These are phyloP conservation scores for Claviceps sp. DNA, from an alignment of 2,329 filamentous ascomycete genomes.

Conservation along the genomic window DNA sequence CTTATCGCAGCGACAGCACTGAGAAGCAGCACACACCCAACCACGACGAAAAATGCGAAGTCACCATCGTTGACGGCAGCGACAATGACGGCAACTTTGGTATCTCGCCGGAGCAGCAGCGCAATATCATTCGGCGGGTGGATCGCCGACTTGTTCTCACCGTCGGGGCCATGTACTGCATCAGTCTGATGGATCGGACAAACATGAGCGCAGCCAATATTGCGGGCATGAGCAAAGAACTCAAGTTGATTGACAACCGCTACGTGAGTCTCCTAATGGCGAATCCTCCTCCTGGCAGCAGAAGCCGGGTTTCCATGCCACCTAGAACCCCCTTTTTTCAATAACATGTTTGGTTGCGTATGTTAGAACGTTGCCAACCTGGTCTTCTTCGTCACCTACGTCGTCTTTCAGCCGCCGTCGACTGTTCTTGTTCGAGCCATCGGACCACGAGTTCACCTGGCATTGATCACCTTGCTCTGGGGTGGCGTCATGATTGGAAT, in stretches of 20 bases:
- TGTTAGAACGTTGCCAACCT: slow-evolving; percentile 49
- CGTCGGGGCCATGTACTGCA: slow-evolving; percentile 56
- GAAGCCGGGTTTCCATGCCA: too few species aligned
- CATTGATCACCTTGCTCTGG: slow-evolving; percentile 43
- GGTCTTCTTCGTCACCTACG: slow-evolving; percentile 63
- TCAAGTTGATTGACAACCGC: slow-evolving; percentile 30
- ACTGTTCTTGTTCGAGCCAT: slow-evolving; percentile 55
- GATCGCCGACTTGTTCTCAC: slow-evolving; percentile 52
- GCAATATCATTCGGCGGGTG: slow-evolving; percentile 52
- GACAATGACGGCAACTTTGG: slow-evolving; percentile 28
- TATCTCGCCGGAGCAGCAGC: slow-evolving; percentile 49
- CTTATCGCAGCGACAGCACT: slow-evolving; percentile 8
- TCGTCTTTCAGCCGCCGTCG: slow-evolving; percentile 57
- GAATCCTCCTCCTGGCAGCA: background rate
- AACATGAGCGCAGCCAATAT: slow-evolving; percentile 63
- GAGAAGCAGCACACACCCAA: slow-evolving; percentile 14
- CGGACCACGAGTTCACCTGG: slow-evolving; percentile 45
- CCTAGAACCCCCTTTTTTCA: background rate
- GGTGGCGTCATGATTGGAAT: slow-evolving; percentile 50
- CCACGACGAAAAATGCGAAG: slow-evolving; percentile 11
- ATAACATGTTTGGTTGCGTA: background rate
- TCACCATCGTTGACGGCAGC: slow-evolving; percentile 28
- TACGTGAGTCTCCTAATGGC: slow-evolving; percentile 22
- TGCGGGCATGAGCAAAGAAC: slow-evolving; percentile 44
- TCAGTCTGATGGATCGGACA: slow-evolving; percentile 66